Evolutionary conservation across 2,329 filamentous ascomycete species (phyloP), one percentile per base, ranked within the genome.

Genomic region (Achaetomium macrosporum): DNA sequence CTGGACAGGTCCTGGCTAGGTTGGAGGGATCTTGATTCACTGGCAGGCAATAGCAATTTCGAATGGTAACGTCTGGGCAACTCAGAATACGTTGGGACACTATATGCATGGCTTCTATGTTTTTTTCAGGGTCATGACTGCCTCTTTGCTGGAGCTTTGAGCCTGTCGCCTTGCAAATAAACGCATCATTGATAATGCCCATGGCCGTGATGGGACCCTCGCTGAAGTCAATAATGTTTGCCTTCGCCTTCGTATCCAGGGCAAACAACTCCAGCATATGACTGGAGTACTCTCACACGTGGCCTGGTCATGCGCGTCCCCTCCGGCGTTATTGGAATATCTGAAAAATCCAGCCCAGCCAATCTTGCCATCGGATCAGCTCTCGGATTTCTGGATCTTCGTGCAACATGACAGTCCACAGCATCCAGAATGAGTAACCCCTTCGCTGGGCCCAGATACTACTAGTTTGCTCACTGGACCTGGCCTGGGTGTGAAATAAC

Each of bases 21-120:
- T 37, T 37, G 8, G 5, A 16, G 47, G 39, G 17, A 35, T 41
- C n/a, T 44, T 17, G 39, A 47, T 9, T 49, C 47, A 40, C 29
- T 44, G 29, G 40, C 37, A 40, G 33, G 43, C 33, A 47, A 33
- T 17, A 16, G 3, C 43, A n/a, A 39, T 50, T 35, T 7, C n/a
- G 42, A 35, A 46, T 31, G 33, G 20, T 29, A 17, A 30, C 17
- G 16, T 30, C 46, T 31, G 46, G 46, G 37, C 31, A 31, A 51
- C 39, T 40, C 42, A 40, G 45, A 31, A 42, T 43, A 39, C 36
- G 45, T 53, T 25, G 25, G 47, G 47, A 51, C 48, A 51, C 37
- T 53, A 48, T 33, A 46, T 31, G 31, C 42, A 15, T 49, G 35
- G 35, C n/a, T 37, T 37, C 9, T n/a, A 6, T 5, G 4, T 16